Evolutionary conservation across 1,139 yeast genomes (phyloP).

Genomic region (Pichia sp.): DNA sequence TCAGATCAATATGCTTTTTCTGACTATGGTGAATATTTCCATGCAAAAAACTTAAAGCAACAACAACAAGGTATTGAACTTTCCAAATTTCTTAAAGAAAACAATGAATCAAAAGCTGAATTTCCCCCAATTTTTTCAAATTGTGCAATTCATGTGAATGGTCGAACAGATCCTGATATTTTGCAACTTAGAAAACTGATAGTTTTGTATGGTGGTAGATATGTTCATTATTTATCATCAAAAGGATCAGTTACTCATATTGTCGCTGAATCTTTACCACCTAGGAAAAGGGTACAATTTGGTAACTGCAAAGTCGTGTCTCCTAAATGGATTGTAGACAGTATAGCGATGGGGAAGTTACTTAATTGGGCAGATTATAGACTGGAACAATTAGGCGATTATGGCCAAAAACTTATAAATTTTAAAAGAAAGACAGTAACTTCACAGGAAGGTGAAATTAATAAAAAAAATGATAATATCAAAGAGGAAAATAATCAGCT

Average conservation of each 20-base stretch:
- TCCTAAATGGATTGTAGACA: conserved; percentile 78
- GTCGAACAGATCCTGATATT: conserved; percentile 76
- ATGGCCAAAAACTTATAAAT: conserved; percentile 12
- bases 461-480: background rate
- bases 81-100: conserved; percentile 42
- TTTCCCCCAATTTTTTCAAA: conserved; percentile 47
- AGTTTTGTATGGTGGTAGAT: conserved; percentile 73
- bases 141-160: conserved; percentile 73
- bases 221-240: conserved; percentile 58
- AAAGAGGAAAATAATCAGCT: no score
- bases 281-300: conserved; percentile 62
- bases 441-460: background rate
- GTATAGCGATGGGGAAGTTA: conserved; percentile 41
- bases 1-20: conserved; percentile 54
- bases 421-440: background rate
- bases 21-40: conserved; percentile 63
- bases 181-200: conserved; percentile 65
- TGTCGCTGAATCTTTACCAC: conserved; percentile 71
- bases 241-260: conserved; percentile 80
- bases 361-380: conserved; percentile 67
- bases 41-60: conserved; percentile 61
- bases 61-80: conserved; percentile 55
- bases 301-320: conserved; percentile 65
- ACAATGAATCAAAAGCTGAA: conserved; percentile 19
- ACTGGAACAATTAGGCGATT: conserved; percentile 29